A percentile compares a stretch with the other conserved stretches of the same genome.
Evolutionary conservation across 139 green algal species (phyloP).

Genomic region (Chlamydomonas urium): DNA sequence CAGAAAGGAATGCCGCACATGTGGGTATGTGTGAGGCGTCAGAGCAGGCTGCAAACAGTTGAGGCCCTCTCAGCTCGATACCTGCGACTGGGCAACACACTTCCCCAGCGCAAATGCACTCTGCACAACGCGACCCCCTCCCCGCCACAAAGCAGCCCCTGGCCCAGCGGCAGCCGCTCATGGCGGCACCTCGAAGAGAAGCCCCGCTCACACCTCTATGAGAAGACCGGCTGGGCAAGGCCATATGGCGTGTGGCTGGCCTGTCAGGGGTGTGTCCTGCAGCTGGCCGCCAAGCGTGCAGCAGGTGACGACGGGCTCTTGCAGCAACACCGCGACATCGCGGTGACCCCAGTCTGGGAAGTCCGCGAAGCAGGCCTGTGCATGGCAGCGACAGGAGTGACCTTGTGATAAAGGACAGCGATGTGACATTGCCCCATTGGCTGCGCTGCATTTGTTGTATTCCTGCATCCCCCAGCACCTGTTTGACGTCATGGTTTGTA

Average conservation of each 20-base stretch:
- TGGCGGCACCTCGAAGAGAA: background rate
- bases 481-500: background rate
- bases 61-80: no score
- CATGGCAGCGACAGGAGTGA: background rate
- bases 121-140: no score
- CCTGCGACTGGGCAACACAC: no score
- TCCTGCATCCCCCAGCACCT: background rate
- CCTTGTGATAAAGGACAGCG: background rate
- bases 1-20: no score
- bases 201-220: background rate
- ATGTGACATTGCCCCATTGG: no score
- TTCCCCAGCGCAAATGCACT: no score
- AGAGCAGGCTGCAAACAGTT: no score
- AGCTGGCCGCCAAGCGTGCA: constrained; percentile 7
- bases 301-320: background rate
- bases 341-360: background rate
- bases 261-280: constrained; percentile 1
- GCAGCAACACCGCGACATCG: constrained; percentile 7
- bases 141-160: no score
- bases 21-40: no score
- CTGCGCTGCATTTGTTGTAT: background rate
- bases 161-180: no score
- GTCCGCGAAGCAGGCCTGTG: constrained; percentile 6
- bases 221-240: background rate
- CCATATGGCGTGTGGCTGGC: background rate